Base-by-base conservation (phyloP, 2,329 filamentous ascomycete genomes). In the Ophiostoma australiae region DNA sequence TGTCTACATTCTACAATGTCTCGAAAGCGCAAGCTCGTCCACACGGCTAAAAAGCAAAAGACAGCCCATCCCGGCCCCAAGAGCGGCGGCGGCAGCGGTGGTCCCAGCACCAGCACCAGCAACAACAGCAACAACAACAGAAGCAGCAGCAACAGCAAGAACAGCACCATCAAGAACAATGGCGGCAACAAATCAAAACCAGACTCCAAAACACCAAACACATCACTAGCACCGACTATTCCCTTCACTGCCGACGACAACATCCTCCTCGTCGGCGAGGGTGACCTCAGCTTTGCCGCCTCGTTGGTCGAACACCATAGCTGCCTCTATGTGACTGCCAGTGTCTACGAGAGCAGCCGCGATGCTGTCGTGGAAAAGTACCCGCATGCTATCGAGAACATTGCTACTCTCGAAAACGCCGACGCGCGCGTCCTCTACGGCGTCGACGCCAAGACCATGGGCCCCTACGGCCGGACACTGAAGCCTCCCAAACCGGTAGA, bases 181-280 rank as follows among this genome's bases (percentile, higher is more conserved):
- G 37, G 20, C 39, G 67, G 31, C 27, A 5, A 13, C 67, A 33
- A 39, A 10, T 17, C 33, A 67, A 72, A 41, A 37, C 55, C 1
- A 15, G 44, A 48, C 48, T 17, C 27, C 68, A 39, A 15, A 37
- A 8, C 8, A 48, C 11, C 61, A 67, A 63, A 69, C 72, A 71
- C 23, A 73, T 80, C 70, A 75, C 77, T 79, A 80, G 74, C 87
- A 74, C 87, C 84, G 33, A 86, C 82, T 4, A 88, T 94, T 31
- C 91, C 91, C 20, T 94, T 94, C 79, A 79, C 83, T 33, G 81
- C 85, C 55, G 87, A 85, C 75, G 87, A 93, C 74, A 82, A 85
- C 75, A 92, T 94, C 73, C 87, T 95, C 7, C 86, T 94, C 2
- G 81, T 94, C 69, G 92, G 92, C 76, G 92, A 95, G 78, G 92